A percentile compares a stretch with the other conserved stretches of the same genome.
Conservation (phyloP, 2,329 filamentous ascomycete species). For the Phaeosphaeriaceae sp. region DNA sequence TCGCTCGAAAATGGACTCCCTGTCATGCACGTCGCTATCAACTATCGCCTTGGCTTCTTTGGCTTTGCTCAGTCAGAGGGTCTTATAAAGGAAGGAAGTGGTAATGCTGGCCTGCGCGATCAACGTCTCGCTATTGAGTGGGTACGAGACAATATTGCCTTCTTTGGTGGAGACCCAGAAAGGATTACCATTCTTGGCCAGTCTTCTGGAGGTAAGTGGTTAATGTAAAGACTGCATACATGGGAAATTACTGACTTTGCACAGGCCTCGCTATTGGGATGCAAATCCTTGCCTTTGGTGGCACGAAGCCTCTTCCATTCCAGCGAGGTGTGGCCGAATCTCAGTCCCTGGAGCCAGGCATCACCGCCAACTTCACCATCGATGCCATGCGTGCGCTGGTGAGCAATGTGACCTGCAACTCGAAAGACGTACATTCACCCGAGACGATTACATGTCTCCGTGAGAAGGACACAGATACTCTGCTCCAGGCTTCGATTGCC, state of each 20-base stretch:
- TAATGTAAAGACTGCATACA: too few species aligned
- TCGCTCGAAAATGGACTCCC: constrained; percentile 53
- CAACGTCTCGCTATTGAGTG: constrained; percentile 50
- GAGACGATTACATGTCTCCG: constrained; percentile 59
- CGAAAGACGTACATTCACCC: constrained; percentile 46
- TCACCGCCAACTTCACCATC: constrained; percentile 55
- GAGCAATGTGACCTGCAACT: constrained; percentile 54
- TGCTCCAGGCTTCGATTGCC: constrained; percentile 54
- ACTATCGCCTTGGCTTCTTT: constrained; percentile 49
- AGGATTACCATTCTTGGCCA: constrained; percentile 51
- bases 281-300: constrained; percentile 45
- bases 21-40: constrained; percentile 47
- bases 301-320: constrained; percentile 36
- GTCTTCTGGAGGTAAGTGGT: constrained; percentile 48
- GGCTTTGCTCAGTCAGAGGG: constrained; percentile 47
- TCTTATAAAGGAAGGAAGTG: constrained; percentile 40
- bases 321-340: constrained; percentile 50
- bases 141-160: constrained; percentile 47
- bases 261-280: constrained; percentile 40
- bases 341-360: constrained; percentile 60
- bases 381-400: constrained; percentile 56
- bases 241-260: too few species aligned
- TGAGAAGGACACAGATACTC: constrained; percentile 49
- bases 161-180: constrained; percentile 44
- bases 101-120: constrained; percentile 49